Evolutionary conservation across 371 early-diverging fungal genomes (phyloP).

Genomic region (Mucor circinelloides): DNA sequence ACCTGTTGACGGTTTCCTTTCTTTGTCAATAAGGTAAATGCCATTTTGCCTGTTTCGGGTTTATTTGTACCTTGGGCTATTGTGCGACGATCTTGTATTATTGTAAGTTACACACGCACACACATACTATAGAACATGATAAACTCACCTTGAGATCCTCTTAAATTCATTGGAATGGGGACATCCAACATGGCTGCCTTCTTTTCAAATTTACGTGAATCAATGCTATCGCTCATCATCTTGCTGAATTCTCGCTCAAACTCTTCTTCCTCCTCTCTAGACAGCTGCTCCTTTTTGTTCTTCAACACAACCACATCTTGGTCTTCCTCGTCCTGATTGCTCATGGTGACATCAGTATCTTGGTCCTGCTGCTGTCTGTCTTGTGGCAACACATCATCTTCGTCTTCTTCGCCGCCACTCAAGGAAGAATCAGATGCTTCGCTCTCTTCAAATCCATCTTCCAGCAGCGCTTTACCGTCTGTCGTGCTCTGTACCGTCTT

Average conservation of each 20-base stretch:
- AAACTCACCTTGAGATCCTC: constrained; percentile 51
- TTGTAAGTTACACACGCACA: not conserved
- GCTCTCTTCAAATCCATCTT: constrained; percentile 48
- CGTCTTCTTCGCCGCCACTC: constrained; percentile 53
- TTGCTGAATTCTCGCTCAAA: constrained; percentile 79
- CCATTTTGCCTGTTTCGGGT: constrained; percentile 59
- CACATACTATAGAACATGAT: not conserved
- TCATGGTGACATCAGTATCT: not conserved
- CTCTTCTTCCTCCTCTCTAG: constrained; percentile 61
- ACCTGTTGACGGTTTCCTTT: constrained; percentile 92
- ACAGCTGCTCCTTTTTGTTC: constrained; percentile 40
- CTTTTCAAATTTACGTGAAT: constrained; percentile 78
- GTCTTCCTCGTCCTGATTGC: constrained; percentile 25
- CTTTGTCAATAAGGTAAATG: constrained; percentile 89
- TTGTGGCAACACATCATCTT: constrained; percentile 30
- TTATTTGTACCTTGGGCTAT: constrained; percentile 30
- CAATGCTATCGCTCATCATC: constrained; percentile 85
- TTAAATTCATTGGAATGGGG: constrained; percentile 75
- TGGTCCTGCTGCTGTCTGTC: constrained; percentile 19
- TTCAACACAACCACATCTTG: constrained; percentile 65
- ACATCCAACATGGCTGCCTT: constrained; percentile 78
- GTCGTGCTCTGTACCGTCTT: constrained; percentile 50
- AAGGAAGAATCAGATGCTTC: constrained; percentile 36
- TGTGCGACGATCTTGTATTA: constrained; percentile 42
- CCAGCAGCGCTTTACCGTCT: constrained; percentile 28